Percentiles rank a stretch among this genome's conserved stretches.
Evolutionary conservation across 2,329 filamentous ascomycete species (phyloP).

Genomic region (Bertia moriformis): DNA sequence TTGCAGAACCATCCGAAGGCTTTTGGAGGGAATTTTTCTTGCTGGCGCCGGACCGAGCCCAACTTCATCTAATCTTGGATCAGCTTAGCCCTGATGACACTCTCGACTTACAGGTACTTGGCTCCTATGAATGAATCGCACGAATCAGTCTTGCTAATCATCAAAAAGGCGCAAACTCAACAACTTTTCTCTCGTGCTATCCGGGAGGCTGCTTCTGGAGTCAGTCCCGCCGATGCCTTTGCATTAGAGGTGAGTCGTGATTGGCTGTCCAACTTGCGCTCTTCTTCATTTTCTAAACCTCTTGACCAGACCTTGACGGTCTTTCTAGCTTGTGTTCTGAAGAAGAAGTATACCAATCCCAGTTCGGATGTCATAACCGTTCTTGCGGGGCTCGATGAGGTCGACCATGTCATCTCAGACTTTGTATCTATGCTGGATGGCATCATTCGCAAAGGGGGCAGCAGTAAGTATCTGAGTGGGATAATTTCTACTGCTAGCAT

Average conservation of each 20-base stretch:
- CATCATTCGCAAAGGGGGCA: constrained; percentile 66
- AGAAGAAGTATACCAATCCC: constrained; percentile 85
- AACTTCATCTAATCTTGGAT: constrained; percentile 55
- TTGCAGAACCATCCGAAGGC: constrained; percentile 62
- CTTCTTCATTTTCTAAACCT: constrained; percentile 18
- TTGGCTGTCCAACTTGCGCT: not conserved
- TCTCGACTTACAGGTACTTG: constrained; percentile 35
- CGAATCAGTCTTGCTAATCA: not conserved
- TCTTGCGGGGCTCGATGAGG: constrained; percentile 74
- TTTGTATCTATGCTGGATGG: constrained; percentile 71
- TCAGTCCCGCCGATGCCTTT: constrained; percentile 53
- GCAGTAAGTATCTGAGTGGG: constrained; percentile 31
- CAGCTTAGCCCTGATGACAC: constrained; percentile 61
- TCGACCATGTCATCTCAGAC: constrained; percentile 75
- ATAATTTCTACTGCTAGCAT: no score
- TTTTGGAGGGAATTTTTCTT: constrained; percentile 97
- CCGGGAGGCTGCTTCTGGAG: constrained; percentile 29
- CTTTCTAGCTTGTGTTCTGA: constrained; percentile 68
- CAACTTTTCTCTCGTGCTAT: constrained; percentile 68
- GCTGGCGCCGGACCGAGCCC: constrained; percentile 60
- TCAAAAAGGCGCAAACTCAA: constrained; percentile 55
- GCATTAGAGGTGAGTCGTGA: constrained; percentile 63
- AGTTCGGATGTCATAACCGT: constrained; percentile 89
- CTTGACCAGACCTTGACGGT: constrained; percentile 65
- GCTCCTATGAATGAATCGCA: not conserved